Conservation (phyloP, 139 green algal species). For the Coelastrella sp. region DNA sequence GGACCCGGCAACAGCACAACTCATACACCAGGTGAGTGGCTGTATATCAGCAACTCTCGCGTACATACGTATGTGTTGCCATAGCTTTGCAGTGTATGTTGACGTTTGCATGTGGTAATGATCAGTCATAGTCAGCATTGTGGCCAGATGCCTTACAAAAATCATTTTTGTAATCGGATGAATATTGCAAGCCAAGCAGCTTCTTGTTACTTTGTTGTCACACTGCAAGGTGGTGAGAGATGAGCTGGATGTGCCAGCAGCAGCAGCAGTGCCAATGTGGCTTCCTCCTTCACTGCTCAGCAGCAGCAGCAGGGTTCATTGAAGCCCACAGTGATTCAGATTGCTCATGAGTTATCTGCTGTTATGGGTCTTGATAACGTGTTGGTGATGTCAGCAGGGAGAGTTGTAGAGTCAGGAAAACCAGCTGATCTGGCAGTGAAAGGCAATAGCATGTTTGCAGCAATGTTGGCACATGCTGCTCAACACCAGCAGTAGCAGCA, state of each 20-base stretch:
- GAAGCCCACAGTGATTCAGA: constrained; percentile 68
- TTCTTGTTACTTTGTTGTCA: background rate
- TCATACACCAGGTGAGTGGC: constrained; percentile 69
- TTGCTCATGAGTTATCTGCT: constrained; percentile 76
- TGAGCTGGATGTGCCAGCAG: background rate
- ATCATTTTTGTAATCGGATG: no score
- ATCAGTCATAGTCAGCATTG: no score
- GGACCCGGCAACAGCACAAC: constrained; percentile 65
- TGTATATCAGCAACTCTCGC: background rate
- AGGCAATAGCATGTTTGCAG: background rate
- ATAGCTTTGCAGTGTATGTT: no score
- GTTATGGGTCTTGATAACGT: constrained; percentile 66
- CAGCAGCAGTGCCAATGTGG: constrained; percentile 43
- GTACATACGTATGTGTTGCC: no score
- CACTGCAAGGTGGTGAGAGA: background rate
- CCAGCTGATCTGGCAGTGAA: constrained; percentile 53
- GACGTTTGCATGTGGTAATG: background rate
- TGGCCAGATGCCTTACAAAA: no score
- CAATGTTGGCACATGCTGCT: constrained; percentile 1
- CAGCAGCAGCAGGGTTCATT: background rate
- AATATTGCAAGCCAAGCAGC: no score
- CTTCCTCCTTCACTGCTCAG: constrained; percentile 33
- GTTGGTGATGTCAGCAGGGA: constrained; percentile 73
- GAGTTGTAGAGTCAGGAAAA: constrained; percentile 67
- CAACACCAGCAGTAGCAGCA: background rate